phyloP scores from a whole-genome alignment of 2,329 filamentous ascomycete species.

The Colletotrichum godetiae region DNA sequence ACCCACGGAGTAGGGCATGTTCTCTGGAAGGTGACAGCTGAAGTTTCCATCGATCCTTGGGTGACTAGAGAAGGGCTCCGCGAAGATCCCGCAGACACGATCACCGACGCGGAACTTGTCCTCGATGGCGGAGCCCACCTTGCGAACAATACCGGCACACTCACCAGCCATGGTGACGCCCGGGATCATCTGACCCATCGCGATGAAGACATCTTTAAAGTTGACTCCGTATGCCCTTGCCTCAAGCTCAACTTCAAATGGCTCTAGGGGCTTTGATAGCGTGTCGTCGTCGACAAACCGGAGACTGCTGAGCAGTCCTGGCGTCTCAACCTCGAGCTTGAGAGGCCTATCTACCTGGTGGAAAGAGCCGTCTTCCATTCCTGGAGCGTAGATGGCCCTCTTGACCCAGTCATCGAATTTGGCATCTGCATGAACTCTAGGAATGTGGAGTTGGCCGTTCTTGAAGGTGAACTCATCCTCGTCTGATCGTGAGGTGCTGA shows the following conservation, averaged over 20 bases:
- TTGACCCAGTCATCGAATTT: slow-evolving; percentile 11
- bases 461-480: slow-evolving; percentile 10
- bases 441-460: slow-evolving; percentile 10
- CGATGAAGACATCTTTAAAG: slow-evolving; percentile 41
- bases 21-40: slow-evolving; percentile 48
- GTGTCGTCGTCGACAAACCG: slow-evolving; percentile 34
- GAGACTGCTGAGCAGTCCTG: slow-evolving; percentile 24
- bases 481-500: neutral
- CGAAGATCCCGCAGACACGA: slow-evolving; percentile 30
- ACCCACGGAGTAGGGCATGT: slow-evolving; percentile 49
- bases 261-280: slow-evolving; percentile 24
- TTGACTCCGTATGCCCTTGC: slow-evolving; percentile 37
- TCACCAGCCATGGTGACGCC: slow-evolving; percentile 40
- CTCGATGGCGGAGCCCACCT: slow-evolving; percentile 39
- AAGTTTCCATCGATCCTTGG: slow-evolving; percentile 3
- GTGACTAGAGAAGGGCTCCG: slow-evolving; percentile 6
- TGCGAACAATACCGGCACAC: slow-evolving; percentile 41
- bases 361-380: neutral
- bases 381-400: neutral
- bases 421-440: slow-evolving; percentile 8
- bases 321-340: slow-evolving; percentile 32
- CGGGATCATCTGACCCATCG: slow-evolving; percentile 38
- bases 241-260: slow-evolving; percentile 38
- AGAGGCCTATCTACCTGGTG: slow-evolving; percentile 25
- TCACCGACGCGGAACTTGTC: slow-evolving; percentile 39